Conservation (phyloP, 805 yeast species). For the Starmerella etchellsii region DNA sequence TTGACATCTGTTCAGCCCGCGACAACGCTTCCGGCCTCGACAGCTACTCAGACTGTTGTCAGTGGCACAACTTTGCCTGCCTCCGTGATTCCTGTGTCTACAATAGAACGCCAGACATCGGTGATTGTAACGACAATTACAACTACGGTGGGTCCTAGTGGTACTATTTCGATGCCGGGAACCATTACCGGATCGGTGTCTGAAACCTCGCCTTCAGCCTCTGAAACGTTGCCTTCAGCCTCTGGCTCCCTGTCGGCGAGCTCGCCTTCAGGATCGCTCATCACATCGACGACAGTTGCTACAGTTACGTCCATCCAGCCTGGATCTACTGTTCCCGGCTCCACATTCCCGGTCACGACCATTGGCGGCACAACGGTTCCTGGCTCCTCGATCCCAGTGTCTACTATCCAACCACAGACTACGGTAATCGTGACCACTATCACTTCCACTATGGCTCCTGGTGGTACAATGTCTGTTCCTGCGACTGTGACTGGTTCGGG, state of each 20-base stretch:
- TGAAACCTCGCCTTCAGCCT: no score
- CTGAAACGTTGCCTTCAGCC: no score
- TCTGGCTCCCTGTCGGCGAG: no score
- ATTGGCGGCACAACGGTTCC: conserved; percentile 12
- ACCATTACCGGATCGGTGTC: conserved; percentile 5
- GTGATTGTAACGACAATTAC: conserved; percentile 9
- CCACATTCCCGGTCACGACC: conserved; percentile 8
- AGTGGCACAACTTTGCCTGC: conserved; percentile 16
- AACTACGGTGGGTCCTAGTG: conserved; percentile 2
- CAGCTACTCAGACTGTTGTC: conserved; percentile 3
- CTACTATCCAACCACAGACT: conserved; percentile 11
- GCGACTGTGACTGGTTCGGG: conserved; percentile 4
- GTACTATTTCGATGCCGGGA: not conserved
- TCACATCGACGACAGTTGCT: not conserved
- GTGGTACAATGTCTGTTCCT: not conserved
- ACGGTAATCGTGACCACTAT: conserved; percentile 10
- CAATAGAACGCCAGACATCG: conserved; percentile 11
- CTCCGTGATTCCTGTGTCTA: conserved; percentile 8
- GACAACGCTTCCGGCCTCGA: conserved; percentile 17
- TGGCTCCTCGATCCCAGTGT: conserved; percentile 14
- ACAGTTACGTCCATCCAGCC: not conserved
- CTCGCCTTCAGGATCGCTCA: not conserved
- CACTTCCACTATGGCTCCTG: conserved; percentile 4
- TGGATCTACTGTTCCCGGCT: not conserved
- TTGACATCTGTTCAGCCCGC: conserved; percentile 15